Base-by-base conservation (phyloP, 2,329 filamentous ascomycete genomes). In the Acephala macrosclerotiorum region DNA sequence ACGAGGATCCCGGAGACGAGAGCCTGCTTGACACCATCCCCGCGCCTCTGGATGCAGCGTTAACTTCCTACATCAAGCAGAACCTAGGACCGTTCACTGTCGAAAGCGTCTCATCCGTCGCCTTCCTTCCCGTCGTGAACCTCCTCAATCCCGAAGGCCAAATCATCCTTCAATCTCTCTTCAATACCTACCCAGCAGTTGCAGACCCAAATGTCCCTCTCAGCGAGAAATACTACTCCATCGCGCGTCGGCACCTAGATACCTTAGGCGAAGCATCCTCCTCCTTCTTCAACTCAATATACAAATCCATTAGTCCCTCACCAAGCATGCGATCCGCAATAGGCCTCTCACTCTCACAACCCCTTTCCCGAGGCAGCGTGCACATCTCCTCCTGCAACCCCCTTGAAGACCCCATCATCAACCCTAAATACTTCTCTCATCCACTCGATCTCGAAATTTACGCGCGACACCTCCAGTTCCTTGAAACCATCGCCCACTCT, bases 311-410 rank as follows among this genome's bases (percentile, higher is more conserved):
- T 18, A n/a, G 12, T 4, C 38, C 18, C 5, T 14, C 18, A 8
- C 45, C 18, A 9, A 22, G 22, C 14, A 12, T 11, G 22, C 11
- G 11, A 4, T 11, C 20, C 20, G 18, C 45, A 9, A 33, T 95
- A 80, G 91, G 89, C 68, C 87, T 92, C 0, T 84, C 85, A 64
- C 82, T 87, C 61, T 77, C 75, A 22, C 69, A 80, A 63, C 77
- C 79, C 0, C 76, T 82, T 35, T 81, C 80, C 0, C 77, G 81
- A 22, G 81, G 81, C 1, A 77, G 66, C 8, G 71, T 80, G 0
- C 81, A 83, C 61, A 78, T 83, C 33, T 68, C 67, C 1, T 80
- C 79, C 0, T 60, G 77, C 0, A 75, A 82, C 58, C 75, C 77
- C 0, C 67, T 70, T 0, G 72, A 67, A 1, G 68, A 77, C 18